phyloP scores from a whole-genome alignment of 2,329 filamentous ascomycete genomes.

The Zymoseptoria tritici region DNA sequence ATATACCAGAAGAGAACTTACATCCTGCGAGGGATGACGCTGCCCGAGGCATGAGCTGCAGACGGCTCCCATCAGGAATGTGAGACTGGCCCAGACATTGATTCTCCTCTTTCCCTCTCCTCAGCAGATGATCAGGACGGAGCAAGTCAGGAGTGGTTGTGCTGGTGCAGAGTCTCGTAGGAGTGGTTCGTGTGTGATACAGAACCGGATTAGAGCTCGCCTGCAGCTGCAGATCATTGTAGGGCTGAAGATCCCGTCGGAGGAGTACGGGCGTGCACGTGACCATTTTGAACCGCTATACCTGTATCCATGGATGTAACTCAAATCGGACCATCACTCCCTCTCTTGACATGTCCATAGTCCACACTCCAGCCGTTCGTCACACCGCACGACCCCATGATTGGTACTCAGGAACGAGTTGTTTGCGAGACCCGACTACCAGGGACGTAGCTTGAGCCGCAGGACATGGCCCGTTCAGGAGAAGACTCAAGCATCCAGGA shows the following conservation, averaged over 20 bases:
- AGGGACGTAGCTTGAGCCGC: neutral
- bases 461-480: neutral
- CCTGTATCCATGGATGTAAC: too few relatives aligned
- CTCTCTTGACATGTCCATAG: neutral
- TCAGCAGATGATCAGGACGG: neutral
- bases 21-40: slow-evolving; percentile 39
- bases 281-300: neutral
- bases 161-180: neutral
- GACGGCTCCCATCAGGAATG: slow-evolving; percentile 33
- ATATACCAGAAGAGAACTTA: slow-evolving; percentile 24
- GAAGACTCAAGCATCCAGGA: neutral
- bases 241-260: neutral
- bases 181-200: neutral
- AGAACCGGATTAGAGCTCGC: neutral
- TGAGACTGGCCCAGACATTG: neutral
- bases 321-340: neutral
- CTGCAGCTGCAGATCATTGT: neutral
- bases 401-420: neutral
- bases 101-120: neutral
- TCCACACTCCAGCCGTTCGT: neutral
- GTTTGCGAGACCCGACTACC: neutral
- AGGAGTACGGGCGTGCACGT: neutral
- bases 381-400: neutral
- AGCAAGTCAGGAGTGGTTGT: neutral
- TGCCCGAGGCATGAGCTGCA: slow-evolving; percentile 44